Conservation (phyloP, 2,329 filamentous ascomycete species). For the Colletotrichum cordylinicola region DNA sequence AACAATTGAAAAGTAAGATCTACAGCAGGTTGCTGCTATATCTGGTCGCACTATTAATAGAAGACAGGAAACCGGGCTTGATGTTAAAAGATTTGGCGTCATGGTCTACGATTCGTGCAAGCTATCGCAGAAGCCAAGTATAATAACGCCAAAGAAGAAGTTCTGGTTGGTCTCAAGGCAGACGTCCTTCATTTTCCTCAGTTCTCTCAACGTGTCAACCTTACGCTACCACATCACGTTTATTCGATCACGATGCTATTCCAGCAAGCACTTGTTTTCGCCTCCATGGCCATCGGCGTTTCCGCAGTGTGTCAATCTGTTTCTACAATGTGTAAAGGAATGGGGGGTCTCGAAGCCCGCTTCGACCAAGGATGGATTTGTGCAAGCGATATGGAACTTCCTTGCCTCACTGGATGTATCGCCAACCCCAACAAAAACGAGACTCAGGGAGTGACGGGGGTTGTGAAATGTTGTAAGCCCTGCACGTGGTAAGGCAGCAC, state of each 20-base stretch:
- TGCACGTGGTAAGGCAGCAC: fast-evolving
- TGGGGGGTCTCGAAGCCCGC: not conserved
- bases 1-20: fast-evolving
- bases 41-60: not conserved
- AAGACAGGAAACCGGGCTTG: not conserved
- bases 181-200: not conserved
- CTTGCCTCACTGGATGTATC: not conserved
- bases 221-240: not conserved
- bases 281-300: not conserved
- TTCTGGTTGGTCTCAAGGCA: too few relatives aligned
- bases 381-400: not conserved
- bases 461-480: not conserved
- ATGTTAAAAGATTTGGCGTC: not conserved
- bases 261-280: not conserved
- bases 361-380: not conserved
- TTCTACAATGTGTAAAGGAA: not conserved
- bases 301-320: not conserved
- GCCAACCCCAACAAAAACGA: not conserved
- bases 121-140: not conserved
- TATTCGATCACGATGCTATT: not conserved
- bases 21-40: not conserved
- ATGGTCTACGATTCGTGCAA: not conserved
- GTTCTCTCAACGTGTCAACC: not conserved
- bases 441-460: fast-evolving
- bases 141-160: not conserved